Base-by-base conservation (phyloP, 768 basidiomycete species). In the Suillus paluster region DNA sequence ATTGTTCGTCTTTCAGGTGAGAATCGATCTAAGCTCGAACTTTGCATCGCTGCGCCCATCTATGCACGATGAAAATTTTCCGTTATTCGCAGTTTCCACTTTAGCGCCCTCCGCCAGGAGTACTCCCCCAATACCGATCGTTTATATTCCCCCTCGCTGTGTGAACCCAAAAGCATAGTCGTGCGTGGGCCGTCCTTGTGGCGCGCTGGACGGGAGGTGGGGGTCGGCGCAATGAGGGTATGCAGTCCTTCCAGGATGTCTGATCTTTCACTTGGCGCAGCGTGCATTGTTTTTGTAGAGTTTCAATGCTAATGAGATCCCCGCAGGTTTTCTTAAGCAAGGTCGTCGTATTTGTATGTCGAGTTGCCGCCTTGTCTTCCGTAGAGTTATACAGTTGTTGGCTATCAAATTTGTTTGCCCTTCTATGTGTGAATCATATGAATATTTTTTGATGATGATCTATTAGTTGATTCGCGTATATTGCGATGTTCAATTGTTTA, bases 31-130 rank as follows among this genome's bases (percentile, higher is more conserved):
- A 63, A 64, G 36, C 62, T 48, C 15, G 41, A 36, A 38, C 25
- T 38, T 59, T 62, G 30, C 36, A 52, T 49, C 50, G 66, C 61
- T 71, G 66, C 67, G 69, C 67, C 67, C 27, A 53, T 33, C 66
- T 34, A 59, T 71, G 39, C 64, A 73, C 67, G 86, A 87, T 87
- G 85, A 87, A 86, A 80, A 74, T 65, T 64, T 78, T 78, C 83
- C 84, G 75, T 83, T 85, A 91, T 92, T 91, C 90, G 90, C 89
- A 91, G 90, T 91, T 90, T 91, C 87, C 87, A 84, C 90, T 84
- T 81, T 81, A 91, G 86, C 69, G 83, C 79, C 87, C 87, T 88
- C 82, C 76, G 52, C 66, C 63, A 38, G 82, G 82, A 86, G 87
- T 78, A 90, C 89, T 91, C 90, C 90, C 78, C 82, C 84, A 85